Base-by-base conservation (phyloP, 805 yeast species). In the Jamesozyma jinghongensis region DNA sequence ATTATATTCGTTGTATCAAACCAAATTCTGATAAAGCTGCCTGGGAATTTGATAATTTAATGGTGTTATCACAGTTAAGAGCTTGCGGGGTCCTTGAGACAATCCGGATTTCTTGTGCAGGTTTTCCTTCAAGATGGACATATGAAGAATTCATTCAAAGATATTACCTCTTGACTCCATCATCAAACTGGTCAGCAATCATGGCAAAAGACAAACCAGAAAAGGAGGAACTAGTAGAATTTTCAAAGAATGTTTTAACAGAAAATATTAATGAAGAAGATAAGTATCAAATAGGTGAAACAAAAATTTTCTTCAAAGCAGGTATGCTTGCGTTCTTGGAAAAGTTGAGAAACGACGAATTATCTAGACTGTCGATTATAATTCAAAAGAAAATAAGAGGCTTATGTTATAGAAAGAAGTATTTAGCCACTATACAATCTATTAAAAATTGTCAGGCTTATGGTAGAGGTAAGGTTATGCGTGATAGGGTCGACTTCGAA, bases 41-140 rank as follows among this genome's bases (percentile, higher is more conserved):
- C 1, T 90, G 98, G 98, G 81, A 79, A 59, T 90, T 90, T 64
- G 95, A 88, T 56, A 86, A 94, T 14, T 74, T 88, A 37, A 87
- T 90, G 96, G 98, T 90, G n/a, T 70, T 92, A 43, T 82, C 95
- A 3, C 98, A 90, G 63, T 71, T 90, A 47, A 77, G 98, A 58
- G 98, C 98, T 5, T 90, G 98, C 71, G 98, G 98, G 81, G 97
- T 90, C 35, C 70, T 90, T 50, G 98, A 92, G 62, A 92, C 98
- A 1, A 90, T 90, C 56, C 71, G 95, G 53, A 90, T 90, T 37
- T 90, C 97, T 3, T 88, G 97, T 66, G 97, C 95, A 36, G 98
- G 98, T 25, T 90, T 88, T 72, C 98, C 98, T 17, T 83, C 96
- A 0, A 74, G 97, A 57, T 86, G 96, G 87, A 76, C 95, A 2